Percentiles rank a stretch among this genome's conserved stretches.
Conservation (phyloP, 2,329 filamentous ascomycete species). For the Penicillium sp. region DNA sequence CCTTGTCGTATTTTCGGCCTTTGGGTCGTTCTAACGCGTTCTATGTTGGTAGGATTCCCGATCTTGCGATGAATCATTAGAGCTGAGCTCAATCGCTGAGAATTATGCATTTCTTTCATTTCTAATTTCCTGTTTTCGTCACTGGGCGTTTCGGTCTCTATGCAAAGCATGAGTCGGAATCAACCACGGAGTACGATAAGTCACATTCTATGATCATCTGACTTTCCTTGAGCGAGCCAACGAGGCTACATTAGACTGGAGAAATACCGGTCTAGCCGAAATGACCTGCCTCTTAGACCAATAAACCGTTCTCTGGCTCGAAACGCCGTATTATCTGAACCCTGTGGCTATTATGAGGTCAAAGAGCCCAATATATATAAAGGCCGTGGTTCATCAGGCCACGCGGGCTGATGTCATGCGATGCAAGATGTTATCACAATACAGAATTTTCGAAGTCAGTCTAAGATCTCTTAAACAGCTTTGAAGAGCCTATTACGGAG, state of each 20-base stretch:
- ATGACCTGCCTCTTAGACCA: background rate
- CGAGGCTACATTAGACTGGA: background rate
- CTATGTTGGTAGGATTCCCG: constrained; percentile 4
- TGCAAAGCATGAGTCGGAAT: background rate
- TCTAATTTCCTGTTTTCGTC: background rate
- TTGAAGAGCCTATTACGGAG: background rate
- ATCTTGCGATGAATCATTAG: background rate
- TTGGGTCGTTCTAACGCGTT: background rate
- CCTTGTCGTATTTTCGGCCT: background rate
- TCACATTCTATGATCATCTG: background rate
- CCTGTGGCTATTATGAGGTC: background rate
- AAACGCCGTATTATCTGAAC: background rate
- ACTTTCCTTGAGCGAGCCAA: background rate
- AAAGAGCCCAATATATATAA: background rate
- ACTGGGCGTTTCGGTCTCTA: no score
- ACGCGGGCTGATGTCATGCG: constrained; percentile 14
- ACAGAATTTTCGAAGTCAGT: background rate
- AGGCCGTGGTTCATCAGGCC: background rate
- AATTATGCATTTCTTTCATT: background rate
- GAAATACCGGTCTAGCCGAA: background rate
- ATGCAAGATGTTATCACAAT: constrained; percentile 16
- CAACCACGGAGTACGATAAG: background rate
- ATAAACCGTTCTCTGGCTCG: background rate
- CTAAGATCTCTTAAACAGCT: background rate
- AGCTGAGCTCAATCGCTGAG: background rate